Conservation (phyloP, 257 asterid species). For the Agastache rugosa region DNA sequence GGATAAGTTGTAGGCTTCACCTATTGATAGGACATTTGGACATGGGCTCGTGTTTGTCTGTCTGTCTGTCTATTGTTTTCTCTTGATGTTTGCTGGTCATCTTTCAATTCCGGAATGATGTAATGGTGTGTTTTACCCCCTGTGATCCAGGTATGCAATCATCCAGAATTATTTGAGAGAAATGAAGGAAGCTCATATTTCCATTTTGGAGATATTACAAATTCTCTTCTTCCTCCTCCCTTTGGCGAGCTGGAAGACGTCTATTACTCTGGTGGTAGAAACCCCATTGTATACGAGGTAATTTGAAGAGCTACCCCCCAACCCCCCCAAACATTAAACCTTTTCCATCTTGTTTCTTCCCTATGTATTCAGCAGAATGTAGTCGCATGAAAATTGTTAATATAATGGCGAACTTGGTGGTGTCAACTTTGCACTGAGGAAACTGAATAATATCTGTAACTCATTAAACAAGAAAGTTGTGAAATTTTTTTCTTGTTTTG, state of each 20-base stretch:
- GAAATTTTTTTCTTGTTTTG: constrained; percentile 9
- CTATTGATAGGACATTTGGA: constrained; percentile 10
- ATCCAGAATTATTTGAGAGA: constrained; percentile 99
- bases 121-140: constrained; percentile 16
- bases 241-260: constrained; percentile 87
- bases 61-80: background rate
- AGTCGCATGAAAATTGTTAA: background rate
- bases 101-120: background rate
- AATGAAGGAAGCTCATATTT: constrained; percentile 92
- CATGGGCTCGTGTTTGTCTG: background rate
- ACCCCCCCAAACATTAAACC: background rate
- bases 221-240: constrained; percentile 88
- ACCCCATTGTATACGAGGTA: constrained; percentile 89
- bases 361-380: background rate
- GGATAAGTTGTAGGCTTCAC: constrained; percentile 13
- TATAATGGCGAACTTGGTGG: constrained; percentile 15
- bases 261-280: constrained; percentile 77
- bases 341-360: constrained; percentile 10
- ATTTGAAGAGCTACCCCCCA: constrained; percentile 21
- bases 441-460: constrained; percentile 20
- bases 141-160: constrained; percentile 86
- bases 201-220: constrained; percentile 83
- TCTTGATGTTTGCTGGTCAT: constrained; percentile 20
- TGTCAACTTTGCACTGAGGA: constrained; percentile 1
- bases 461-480: constrained; percentile 8